Percentiles rank a stretch among this genome's conserved stretches.
phyloP scores from a whole-genome alignment of 768 basidiomycete species.

The Plicaturopsis crispa region DNA sequence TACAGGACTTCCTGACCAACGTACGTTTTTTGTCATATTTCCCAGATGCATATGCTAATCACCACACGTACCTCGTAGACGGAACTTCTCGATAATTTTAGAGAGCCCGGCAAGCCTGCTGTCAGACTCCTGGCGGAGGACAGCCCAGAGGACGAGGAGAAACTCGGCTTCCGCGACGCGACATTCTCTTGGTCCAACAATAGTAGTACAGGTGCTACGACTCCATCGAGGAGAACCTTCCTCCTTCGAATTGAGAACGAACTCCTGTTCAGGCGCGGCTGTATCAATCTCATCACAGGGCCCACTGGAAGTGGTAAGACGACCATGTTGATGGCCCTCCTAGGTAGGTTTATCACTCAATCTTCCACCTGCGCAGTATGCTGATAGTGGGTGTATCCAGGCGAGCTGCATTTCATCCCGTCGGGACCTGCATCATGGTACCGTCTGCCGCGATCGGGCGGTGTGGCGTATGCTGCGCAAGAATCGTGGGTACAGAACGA shows the following conservation, averaged over 20 bases:
- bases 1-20: conserved; percentile 37
- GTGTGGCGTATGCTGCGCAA: conserved; percentile 77
- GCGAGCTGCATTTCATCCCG: conserved; percentile 59
- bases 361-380: background rate
- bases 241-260: conserved; percentile 44
- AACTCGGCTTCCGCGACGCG: conserved; percentile 46
- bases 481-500: conserved; percentile 84
- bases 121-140: conserved; percentile 4
- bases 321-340: conserved; percentile 55
- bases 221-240: conserved; percentile 38
- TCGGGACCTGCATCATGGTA: conserved; percentile 50
- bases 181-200: conserved; percentile 46
- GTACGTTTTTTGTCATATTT: conserved; percentile 13
- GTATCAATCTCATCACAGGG: conserved; percentile 52
- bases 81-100: conserved; percentile 38
- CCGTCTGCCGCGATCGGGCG: conserved; percentile 57
- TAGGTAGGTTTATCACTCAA: conserved; percentile 24
- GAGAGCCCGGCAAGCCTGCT: conserved; percentile 1
- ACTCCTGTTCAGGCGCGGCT: conserved; percentile 42
- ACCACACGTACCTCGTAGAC: conserved; percentile 31
- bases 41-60: background rate
- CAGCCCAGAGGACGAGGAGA: conserved; percentile 13
- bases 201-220: conserved; percentile 22
- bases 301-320: conserved; percentile 56
- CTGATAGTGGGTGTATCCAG: conserved; percentile 8